phyloP scores from a whole-genome alignment of 2,329 filamentous ascomycete genomes.

The Bipolaris sorokiniana region DNA sequence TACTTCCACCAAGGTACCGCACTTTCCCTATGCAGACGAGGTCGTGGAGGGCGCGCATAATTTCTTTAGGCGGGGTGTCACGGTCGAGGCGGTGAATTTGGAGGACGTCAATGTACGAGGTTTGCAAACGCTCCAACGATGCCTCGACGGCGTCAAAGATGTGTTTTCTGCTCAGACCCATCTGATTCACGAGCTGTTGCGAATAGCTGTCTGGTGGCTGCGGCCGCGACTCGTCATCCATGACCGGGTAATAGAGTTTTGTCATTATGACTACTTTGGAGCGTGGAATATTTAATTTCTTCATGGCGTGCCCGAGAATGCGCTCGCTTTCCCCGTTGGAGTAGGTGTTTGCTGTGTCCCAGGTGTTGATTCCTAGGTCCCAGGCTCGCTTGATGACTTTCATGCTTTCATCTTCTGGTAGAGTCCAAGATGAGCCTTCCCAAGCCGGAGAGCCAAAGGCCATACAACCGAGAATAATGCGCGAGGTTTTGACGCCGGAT shows the following conservation, averaged over 20 bases:
- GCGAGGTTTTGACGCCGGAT: slow-evolving; percentile 52
- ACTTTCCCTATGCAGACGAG: slow-evolving; percentile 31
- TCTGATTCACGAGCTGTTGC: slow-evolving; percentile 1
- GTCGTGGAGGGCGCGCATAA: slow-evolving; percentile 33
- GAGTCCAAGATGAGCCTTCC: slow-evolving; percentile 26
- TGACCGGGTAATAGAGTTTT: slow-evolving; percentile 24
- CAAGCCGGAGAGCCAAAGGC: slow-evolving; percentile 28
- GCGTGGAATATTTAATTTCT: slow-evolving; percentile 37
- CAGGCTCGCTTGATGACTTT: slow-evolving; percentile 51
- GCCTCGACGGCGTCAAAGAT: slow-evolving; percentile 49
- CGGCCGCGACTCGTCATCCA: neutral
- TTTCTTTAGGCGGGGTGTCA: slow-evolving; percentile 24
- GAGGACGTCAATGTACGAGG: slow-evolving; percentile 32
- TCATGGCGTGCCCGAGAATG: slow-evolving; percentile 39
- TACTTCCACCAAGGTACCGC: slow-evolving; percentile 32
- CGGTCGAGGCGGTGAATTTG: slow-evolving; percentile 32
- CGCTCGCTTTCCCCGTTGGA: slow-evolving; percentile 38
- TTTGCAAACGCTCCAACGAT: slow-evolving; percentile 17
- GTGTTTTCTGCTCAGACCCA: neutral
- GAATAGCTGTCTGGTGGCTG: neutral
- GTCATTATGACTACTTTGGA: slow-evolving; percentile 39
- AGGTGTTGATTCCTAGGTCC: slow-evolving; percentile 53
- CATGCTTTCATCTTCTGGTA: slow-evolving; percentile 48
- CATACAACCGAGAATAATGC: slow-evolving; percentile 36
- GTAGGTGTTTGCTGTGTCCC: slow-evolving; percentile 48